Evolutionary conservation across 192 early-diverging fungal species (phyloP).

Genomic region (Mortierella claussenii): DNA sequence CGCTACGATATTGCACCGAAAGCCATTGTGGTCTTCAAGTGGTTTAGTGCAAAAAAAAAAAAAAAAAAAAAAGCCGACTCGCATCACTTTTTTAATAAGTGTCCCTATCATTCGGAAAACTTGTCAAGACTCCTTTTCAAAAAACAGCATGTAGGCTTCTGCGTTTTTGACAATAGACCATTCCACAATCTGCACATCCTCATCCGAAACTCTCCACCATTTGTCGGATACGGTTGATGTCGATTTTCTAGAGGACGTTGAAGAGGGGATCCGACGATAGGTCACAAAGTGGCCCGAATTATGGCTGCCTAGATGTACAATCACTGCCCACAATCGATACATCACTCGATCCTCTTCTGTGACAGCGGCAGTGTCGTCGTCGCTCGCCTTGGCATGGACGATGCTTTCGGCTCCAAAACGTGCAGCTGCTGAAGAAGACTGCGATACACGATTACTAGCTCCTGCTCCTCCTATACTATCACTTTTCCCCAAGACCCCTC

Average conservation of each 20-base stretch:
- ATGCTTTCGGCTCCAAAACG: neutral
- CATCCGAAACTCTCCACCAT: constrained; percentile 81
- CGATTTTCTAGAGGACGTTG: neutral
- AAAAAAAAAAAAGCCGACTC: too few species aligned
- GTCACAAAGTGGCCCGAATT: constrained; percentile 92
- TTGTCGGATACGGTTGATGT: constrained; percentile 19
- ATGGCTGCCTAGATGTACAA: constrained; percentile 89
- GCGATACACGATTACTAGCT: too few species aligned
- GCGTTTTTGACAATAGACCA: constrained; percentile 68
- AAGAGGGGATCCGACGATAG: constrained; percentile 71
- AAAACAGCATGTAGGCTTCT: constrained; percentile 83
- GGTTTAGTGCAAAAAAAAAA: too few species aligned
- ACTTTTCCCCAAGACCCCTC: neutral
- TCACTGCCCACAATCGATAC: constrained; percentile 82
- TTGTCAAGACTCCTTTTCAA: constrained; percentile 62
- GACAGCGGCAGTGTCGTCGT: neutral
- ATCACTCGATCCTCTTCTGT: constrained; percentile 32
- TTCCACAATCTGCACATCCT: constrained; percentile 74
- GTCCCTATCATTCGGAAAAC: too few species aligned
- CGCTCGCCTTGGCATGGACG: neutral
- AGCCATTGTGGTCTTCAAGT: too few species aligned
- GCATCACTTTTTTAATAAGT: too few species aligned
- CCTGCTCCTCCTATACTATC: neutral
- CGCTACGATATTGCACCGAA: too few species aligned
- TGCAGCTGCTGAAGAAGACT: neutral